phyloP scores from a whole-genome alignment of 495 filamentous ascomycete species.

The Daldinia childiae region DNA sequence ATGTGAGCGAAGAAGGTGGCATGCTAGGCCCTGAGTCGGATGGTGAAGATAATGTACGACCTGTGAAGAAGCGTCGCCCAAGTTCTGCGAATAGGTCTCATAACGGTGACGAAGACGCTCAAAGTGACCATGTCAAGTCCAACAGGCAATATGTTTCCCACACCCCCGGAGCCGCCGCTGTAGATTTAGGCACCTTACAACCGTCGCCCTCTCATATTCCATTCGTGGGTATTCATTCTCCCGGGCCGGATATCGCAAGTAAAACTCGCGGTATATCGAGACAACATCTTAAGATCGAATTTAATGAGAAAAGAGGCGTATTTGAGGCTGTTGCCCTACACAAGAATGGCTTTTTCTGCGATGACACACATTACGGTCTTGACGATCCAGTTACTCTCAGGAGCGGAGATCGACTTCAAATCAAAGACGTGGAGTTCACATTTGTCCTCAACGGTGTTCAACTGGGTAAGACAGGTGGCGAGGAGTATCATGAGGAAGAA shows the following conservation, averaged over 20 bases:
- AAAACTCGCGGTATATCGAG: conserved; percentile 82
- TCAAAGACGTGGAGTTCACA: conserved; percentile 77
- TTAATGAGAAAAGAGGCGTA: conserved; percentile 74
- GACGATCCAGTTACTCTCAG: conserved; percentile 71
- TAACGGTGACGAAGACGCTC: conserved; percentile 43
- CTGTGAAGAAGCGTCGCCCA: conserved; percentile 50
- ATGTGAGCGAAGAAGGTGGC: conserved; percentile 62
- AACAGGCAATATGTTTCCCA: conserved; percentile 62
- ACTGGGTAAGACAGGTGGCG: conserved; percentile 72
- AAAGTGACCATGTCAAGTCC: conserved; percentile 48
- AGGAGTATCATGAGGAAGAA: conserved; percentile 58
- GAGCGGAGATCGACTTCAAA: conserved; percentile 78
- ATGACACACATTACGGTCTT: conserved; percentile 72
- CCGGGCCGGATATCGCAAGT: conserved; percentile 64
- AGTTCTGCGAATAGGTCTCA: conserved; percentile 41
- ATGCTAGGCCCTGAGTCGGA: conserved; percentile 63
- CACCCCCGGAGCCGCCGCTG: conserved; percentile 58
- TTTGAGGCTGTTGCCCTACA: conserved; percentile 87
- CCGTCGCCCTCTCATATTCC: conserved; percentile 72
- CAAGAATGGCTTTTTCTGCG: conserved; percentile 85
- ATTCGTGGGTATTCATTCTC: conserved; percentile 82
- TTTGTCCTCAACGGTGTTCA: conserved; percentile 80
- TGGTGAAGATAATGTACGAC: conserved; percentile 52
- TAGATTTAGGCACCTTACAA: conserved; percentile 61
- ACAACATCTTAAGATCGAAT: conserved; percentile 83